phyloP scores from a whole-genome alignment of 441 rosid genomes.

The Adansonia gregorii region DNA sequence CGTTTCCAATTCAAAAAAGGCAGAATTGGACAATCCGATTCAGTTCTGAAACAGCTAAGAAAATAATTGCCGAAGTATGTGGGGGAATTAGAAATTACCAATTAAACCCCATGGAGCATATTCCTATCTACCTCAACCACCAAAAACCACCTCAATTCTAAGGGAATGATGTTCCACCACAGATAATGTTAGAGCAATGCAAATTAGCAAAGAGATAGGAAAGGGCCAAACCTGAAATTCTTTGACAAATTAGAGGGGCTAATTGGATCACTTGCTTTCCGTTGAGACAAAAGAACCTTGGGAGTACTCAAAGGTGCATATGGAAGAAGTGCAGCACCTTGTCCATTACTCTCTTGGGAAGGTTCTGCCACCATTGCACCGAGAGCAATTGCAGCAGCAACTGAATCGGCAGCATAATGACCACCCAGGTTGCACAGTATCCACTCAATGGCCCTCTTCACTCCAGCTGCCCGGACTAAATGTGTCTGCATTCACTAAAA shows the following conservation, averaged over 20 bases:
- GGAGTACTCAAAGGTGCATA: conserved; percentile 49
- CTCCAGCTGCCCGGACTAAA: conserved; percentile 92
- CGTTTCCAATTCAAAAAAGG: not conserved
- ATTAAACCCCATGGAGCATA: not conserved
- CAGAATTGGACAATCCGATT: not conserved
- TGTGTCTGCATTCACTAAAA: conserved; percentile 99
- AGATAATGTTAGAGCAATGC: not conserved
- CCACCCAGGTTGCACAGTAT: conserved; percentile 90
- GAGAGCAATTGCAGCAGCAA: conserved; percentile 83
- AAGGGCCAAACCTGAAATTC: conserved; percentile 74
- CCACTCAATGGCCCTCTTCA: conserved; percentile 96
- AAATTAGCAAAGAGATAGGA: conserved; percentile 8
- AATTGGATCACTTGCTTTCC: conserved; percentile 63
- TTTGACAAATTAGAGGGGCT: conserved; percentile 66
- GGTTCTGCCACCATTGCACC: conserved; percentile 84
- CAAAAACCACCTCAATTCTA: not conserved
- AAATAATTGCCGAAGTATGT: not conserved
- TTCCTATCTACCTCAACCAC: conserved; percentile 9
- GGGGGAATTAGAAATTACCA: not conserved
- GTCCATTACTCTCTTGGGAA: conserved; percentile 62
- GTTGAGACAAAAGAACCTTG: conserved; percentile 54
- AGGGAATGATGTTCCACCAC: not conserved
- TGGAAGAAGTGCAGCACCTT: conserved; percentile 42
- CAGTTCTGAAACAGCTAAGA: not conserved
- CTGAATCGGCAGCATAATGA: conserved; percentile 89